Conservation (phyloP, 352 stramenopile genomes). For the Globisporangium emineosum region DNA sequence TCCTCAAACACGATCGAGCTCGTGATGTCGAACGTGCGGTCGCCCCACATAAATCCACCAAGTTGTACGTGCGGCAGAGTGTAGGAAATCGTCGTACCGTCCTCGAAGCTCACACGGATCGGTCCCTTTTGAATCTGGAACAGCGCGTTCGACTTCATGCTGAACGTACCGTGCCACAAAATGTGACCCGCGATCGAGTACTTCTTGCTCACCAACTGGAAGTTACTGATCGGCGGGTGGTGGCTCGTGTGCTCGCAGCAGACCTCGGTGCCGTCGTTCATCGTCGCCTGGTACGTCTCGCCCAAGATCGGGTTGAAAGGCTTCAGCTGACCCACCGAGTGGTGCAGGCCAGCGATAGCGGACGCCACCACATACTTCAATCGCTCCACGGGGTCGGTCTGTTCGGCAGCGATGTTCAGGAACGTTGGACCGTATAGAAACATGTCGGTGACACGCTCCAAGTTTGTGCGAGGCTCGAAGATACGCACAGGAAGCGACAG, state of each 20-base stretch:
- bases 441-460: constrained; percentile 76
- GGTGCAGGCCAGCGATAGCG: constrained; percentile 72
- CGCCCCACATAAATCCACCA: constrained; percentile 75
- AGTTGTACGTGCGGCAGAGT: constrained; percentile 71
- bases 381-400: constrained; percentile 62
- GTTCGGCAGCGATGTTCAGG: constrained; percentile 53
- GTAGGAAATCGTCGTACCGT: constrained; percentile 69
- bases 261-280: constrained; percentile 80
- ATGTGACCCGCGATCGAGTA: constrained; percentile 72
- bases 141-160: constrained; percentile 84
- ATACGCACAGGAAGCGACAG: constrained; percentile 83
- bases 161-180: constrained; percentile 73
- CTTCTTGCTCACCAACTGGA: constrained; percentile 71
- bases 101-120: constrained; percentile 66
- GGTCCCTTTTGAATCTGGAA: constrained; percentile 78
- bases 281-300: constrained; percentile 68
- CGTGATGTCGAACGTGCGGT: constrained; percentile 77
- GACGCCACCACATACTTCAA: constrained; percentile 83
- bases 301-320: constrained; percentile 85
- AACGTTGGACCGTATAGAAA: constrained; percentile 82
- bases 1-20: constrained; percentile 74
- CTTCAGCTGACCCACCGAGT: constrained; percentile 80
- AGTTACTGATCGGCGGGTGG: constrained; percentile 84
- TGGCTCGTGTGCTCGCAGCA: constrained; percentile 85
- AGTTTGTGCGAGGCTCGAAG: constrained; percentile 80